phyloP scores from a whole-genome alignment of 768 basidiomycete genomes.

The Phallus indusiatus region DNA sequence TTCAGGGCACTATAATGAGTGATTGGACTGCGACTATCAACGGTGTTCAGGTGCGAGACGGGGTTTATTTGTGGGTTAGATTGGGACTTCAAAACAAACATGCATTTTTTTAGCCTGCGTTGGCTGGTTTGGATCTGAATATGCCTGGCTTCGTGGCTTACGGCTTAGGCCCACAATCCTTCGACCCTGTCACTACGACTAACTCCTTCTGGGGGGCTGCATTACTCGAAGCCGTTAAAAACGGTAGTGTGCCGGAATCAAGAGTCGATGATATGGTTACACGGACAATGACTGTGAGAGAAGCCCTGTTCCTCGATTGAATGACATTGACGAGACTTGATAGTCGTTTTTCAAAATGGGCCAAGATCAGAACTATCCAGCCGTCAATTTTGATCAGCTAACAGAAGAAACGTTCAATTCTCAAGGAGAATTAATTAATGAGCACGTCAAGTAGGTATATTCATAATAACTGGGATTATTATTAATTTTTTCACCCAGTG shows the following conservation, averaged over 20 bases:
- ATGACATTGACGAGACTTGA: not conserved
- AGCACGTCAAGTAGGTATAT: slow-evolving; percentile 21
- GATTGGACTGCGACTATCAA: slow-evolving; percentile 17
- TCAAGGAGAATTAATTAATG: slow-evolving; percentile 5
- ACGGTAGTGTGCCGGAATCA: slow-evolving; percentile 56
- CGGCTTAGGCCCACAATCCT: slow-evolving; percentile 25
- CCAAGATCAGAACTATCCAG: slow-evolving; percentile 25
- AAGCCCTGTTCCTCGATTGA: no score
- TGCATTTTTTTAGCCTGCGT: slow-evolving; percentile 19
- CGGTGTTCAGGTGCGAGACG: slow-evolving; percentile 5
- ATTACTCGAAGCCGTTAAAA: slow-evolving; percentile 32
- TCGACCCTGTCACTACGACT: slow-evolving; percentile 1
- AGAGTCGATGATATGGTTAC: slow-evolving; percentile 71
- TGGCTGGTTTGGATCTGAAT: slow-evolving; percentile 46
- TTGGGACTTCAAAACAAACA: no score
- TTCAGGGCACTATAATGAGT: slow-evolving; percentile 43
- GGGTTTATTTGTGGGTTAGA: not conserved
- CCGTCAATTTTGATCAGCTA: slow-evolving; percentile 26
- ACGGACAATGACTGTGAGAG: slow-evolving; percentile 20
- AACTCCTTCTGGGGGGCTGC: slow-evolving; percentile 26
- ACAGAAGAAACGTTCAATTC: slow-evolving; percentile 9
- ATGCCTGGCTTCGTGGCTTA: slow-evolving; percentile 59
- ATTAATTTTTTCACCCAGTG: not conserved
- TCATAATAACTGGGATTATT: no score
- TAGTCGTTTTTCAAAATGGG: slow-evolving; percentile 20